Evolutionary conservation across 345 rosid species (phyloP).

Genomic region (Hypericum perforatum): DNA sequence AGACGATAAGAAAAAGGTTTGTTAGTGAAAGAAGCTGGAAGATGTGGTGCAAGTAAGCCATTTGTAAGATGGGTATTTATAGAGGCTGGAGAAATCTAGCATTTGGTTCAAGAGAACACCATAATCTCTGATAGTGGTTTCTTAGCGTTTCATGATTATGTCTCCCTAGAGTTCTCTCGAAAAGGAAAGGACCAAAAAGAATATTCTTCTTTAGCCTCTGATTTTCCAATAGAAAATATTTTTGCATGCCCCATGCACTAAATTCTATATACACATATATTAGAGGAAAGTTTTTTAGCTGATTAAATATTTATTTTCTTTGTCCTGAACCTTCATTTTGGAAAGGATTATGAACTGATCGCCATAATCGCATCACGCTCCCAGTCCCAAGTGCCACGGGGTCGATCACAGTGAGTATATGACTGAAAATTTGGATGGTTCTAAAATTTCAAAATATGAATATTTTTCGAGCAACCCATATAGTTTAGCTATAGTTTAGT

Average conservation of each 20-base stretch:
- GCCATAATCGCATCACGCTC: too few relatives aligned
- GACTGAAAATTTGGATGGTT: too few relatives aligned
- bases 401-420: too few relatives aligned
- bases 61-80: constrained; percentile 19
- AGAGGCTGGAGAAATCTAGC: constrained; percentile 8
- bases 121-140: background rate
- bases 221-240: background rate
- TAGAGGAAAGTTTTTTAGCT: too few relatives aligned
- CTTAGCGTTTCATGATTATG: constrained; percentile 20
- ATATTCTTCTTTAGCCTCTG: background rate
- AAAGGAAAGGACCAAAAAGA: background rate
- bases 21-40: background rate
- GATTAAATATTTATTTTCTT: too few relatives aligned
- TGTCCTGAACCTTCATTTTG: too few relatives aligned
- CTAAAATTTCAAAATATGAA: too few relatives aligned
- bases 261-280: background rate
- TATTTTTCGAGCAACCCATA: too few relatives aligned
- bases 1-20: background rate
- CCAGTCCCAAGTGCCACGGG: too few relatives aligned
- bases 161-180: constrained; percentile 15
- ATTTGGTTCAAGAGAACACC: constrained; percentile 1
- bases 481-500: too few relatives aligned
- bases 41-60: constrained; percentile 10
- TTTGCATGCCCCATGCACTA: constrained; percentile 47
- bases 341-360: too few relatives aligned